These are phyloP conservation scores for Metschnikowia rubicola DNA, from an alignment of 805 yeast genomes.

Conservation along the genomic window DNA sequence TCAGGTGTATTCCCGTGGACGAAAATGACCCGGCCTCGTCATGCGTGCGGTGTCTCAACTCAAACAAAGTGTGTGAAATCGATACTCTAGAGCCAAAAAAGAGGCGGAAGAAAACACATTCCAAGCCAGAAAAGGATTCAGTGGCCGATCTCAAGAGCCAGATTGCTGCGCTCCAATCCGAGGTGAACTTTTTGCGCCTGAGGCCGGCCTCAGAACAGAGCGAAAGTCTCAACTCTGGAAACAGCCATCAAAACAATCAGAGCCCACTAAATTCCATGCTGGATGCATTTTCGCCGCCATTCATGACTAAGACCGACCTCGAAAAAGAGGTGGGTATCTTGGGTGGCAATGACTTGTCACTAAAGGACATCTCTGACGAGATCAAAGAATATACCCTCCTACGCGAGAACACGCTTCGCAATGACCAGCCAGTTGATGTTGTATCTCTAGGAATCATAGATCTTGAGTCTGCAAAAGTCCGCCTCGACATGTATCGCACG, in stretches of 20 bases:
- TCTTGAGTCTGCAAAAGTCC: slow-evolving; percentile 51
- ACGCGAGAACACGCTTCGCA: slow-evolving; percentile 32
- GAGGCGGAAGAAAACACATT: slow-evolving; percentile 32
- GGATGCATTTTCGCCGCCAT: slow-evolving; percentile 21
- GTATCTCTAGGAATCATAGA: slow-evolving; percentile 57
- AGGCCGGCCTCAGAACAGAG: slow-evolving; percentile 3
- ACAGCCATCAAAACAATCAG: background rate
- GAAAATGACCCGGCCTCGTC: slow-evolving; percentile 55
- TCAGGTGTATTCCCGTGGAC: slow-evolving; percentile 76
- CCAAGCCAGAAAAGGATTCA: slow-evolving; percentile 14
- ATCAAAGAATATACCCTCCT: slow-evolving; percentile 45
- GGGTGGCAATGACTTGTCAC: slow-evolving; percentile 28
- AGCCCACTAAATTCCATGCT: slow-evolving; percentile 1
- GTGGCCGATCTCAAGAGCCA: slow-evolving; percentile 22
- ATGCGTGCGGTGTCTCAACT: slow-evolving; percentile 70
- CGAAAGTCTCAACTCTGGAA: background rate
- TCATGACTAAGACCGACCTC: slow-evolving; percentile 33
- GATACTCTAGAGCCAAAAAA: slow-evolving; percentile 60
- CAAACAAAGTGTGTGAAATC: slow-evolving; percentile 61
- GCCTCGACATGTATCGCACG: slow-evolving; percentile 50
- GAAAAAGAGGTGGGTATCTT: slow-evolving; percentile 40
- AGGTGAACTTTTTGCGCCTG: slow-evolving; percentile 12
- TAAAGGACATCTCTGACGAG: slow-evolving; percentile 44
- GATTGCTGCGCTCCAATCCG: slow-evolving; percentile 17
- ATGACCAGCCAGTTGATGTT: slow-evolving; percentile 40